These are phyloP conservation scores for Chytridiales sp. DNA, from an alignment of 371 early-diverging fungal species.

Conservation along the genomic window DNA sequence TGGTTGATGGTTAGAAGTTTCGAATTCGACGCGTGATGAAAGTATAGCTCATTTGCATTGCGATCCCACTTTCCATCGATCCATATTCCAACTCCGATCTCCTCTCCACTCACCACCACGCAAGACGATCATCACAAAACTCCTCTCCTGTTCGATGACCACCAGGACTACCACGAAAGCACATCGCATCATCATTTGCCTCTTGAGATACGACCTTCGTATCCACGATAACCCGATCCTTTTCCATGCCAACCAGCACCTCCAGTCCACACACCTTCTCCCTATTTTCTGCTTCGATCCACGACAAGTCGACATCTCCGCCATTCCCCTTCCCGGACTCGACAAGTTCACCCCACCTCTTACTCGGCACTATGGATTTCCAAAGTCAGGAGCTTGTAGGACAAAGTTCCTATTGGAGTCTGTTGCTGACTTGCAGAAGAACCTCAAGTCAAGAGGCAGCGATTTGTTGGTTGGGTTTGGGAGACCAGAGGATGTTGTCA, in stretches of 20 bases:
- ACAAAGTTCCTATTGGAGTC: slow-evolving; percentile 23
- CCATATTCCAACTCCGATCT: too few species aligned
- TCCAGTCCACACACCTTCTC: slow-evolving; percentile 19
- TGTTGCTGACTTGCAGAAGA: slow-evolving; percentile 15
- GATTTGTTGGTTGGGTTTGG: slow-evolving; percentile 7
- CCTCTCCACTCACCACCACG: too few species aligned
- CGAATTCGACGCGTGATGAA: too few species aligned
- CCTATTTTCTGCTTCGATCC: slow-evolving; percentile 26
- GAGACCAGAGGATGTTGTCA: not conserved
- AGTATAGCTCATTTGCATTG: too few species aligned
- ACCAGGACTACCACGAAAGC: too few species aligned
- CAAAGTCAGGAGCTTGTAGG: slow-evolving; percentile 23
- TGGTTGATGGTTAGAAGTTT: too few species aligned
- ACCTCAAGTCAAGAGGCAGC: not conserved
- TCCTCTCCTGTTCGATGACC: too few species aligned
- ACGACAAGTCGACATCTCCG: slow-evolving; percentile 9
- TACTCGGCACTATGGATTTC: slow-evolving; percentile 39
- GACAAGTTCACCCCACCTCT: slow-evolving; percentile 30
- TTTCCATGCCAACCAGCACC: slow-evolving; percentile 1
- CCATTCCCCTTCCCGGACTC: not conserved
- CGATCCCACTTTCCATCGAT: too few species aligned
- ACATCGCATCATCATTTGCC: slow-evolving; percentile 30
- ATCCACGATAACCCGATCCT: slow-evolving; percentile 45
- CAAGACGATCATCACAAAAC: too few species aligned
- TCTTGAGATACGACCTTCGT: slow-evolving; percentile 42